These are phyloP conservation scores for Tetratostichococcus sp. DNA, from an alignment of 139 green algal genomes.

Conservation along the genomic window DNA sequence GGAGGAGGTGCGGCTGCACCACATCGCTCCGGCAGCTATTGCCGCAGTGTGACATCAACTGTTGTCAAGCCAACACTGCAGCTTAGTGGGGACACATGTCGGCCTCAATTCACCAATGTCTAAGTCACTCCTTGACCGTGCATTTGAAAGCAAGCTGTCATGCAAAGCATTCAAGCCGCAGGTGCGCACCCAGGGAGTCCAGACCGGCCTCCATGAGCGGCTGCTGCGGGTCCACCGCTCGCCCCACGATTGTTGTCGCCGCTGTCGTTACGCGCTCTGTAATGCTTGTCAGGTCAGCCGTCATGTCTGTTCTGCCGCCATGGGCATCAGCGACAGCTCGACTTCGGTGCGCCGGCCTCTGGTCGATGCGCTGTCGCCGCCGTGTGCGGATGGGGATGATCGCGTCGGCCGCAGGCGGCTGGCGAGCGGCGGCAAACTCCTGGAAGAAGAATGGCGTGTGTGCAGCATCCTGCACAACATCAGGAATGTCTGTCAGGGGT, in stretches of 20 bases:
- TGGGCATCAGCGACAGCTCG: background rate
- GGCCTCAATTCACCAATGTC: no score
- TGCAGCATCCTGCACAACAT: background rate
- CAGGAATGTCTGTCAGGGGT: no score
- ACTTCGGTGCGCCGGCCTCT: background rate
- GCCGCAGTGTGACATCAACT: no score
- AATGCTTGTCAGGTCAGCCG: background rate
- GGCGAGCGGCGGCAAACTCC: conserved; percentile 1
- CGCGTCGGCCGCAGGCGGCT: background rate
- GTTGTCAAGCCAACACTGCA: no score
- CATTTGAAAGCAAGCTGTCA: no score
- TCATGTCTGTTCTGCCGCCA: no score
- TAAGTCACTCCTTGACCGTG: no score
- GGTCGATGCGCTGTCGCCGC: background rate
- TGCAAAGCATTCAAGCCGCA: no score
- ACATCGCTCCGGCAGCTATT: no score
- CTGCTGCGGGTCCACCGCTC: conserved; percentile 1
- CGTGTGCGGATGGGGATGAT: background rate
- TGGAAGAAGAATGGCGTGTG: conserved; percentile 9
- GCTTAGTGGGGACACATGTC: no score
- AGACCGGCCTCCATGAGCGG: conserved; percentile 53
- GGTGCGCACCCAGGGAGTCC: conserved; percentile 33
- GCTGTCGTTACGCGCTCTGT: background rate
- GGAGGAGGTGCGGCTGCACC: no score
- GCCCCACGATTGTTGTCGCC: conserved; percentile 1